Evolutionary conservation across 345 rosid genomes (phyloP).

Genomic region (Lagerstroemia speciosa): DNA sequence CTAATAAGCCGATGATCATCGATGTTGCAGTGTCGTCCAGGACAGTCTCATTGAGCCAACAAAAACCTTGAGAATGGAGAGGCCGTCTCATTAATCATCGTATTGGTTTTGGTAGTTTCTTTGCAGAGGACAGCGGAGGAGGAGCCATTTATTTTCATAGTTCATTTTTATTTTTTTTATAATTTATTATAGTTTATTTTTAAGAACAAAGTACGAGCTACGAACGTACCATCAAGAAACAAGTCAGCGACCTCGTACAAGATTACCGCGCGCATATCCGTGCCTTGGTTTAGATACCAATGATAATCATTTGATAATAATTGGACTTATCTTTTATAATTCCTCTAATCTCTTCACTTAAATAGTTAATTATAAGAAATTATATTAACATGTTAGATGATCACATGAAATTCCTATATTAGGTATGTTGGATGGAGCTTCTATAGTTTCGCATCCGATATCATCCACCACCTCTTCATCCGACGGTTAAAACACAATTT

Average conservation of each 20-base stretch:
- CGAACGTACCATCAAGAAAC: background rate
- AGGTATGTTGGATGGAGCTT: background rate
- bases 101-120: background rate
- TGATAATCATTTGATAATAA: background rate
- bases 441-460: background rate
- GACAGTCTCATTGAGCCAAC: conserved; percentile 1
- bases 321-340: background rate
- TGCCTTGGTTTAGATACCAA: background rate
- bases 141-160: conserved; percentile 1
- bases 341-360: background rate
- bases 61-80: conserved; percentile 1
- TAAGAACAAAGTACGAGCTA: background rate
- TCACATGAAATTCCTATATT: too few species aligned
- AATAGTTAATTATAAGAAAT: too few species aligned
- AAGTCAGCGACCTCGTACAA: background rate
- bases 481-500: too few species aligned
- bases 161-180: too few species aligned
- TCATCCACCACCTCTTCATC: too few species aligned
- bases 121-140: background rate
- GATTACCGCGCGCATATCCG: background rate
- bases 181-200: background rate
- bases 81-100: background rate
- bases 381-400: too few species aligned
- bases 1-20: background rate
- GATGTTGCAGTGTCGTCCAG: background rate